phyloP scores from a whole-genome alignment of 306 rosid genomes.

The Hylodesmum podocarpum region DNA sequence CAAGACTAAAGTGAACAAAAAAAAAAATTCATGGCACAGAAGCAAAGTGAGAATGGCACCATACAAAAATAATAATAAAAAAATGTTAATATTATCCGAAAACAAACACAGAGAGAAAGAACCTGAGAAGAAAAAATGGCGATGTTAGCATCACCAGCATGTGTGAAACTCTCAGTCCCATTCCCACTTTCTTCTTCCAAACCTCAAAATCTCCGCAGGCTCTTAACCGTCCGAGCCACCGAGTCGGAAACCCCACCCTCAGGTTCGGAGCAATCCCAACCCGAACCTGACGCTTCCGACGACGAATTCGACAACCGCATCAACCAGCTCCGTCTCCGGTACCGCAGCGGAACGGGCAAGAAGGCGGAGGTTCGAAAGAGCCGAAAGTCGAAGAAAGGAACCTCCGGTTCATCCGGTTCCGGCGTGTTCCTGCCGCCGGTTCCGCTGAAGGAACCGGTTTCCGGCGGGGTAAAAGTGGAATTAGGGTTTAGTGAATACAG shows the following conservation, averaged over 20 bases:
- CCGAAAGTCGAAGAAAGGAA: conserved; percentile 47
- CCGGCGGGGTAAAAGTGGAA: conserved; percentile 68
- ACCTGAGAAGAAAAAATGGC: conserved; percentile 46
- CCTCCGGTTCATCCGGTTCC: conserved; percentile 39
- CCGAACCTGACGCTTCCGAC: conserved; percentile 33
- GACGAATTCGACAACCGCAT: conserved; percentile 56
- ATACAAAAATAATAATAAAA: not conserved
- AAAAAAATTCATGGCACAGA: not conserved
- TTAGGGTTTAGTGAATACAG: conserved; percentile 78
- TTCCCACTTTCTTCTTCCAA: conserved; percentile 47
- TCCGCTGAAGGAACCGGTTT: conserved; percentile 68
- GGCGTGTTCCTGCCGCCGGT: conserved; percentile 74
- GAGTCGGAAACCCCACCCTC: conserved; percentile 56
- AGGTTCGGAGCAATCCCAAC: conserved; percentile 30
- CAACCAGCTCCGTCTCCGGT: conserved; percentile 49
- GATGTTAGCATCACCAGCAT: conserved; percentile 36
- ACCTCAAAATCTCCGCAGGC: conserved; percentile 35
- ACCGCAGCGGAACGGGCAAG: conserved; percentile 86
- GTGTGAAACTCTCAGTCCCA: conserved; percentile 47
- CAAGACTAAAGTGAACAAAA: too few relatives aligned
- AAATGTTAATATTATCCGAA: conserved; percentile 14
- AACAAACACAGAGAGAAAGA: not conserved
- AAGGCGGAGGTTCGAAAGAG: conserved; percentile 72
- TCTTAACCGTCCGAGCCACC: conserved; percentile 53
- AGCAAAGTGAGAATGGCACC: not conserved